Conservation (phyloP, 305 asterid species). For the Fraxinus platypoda region DNA sequence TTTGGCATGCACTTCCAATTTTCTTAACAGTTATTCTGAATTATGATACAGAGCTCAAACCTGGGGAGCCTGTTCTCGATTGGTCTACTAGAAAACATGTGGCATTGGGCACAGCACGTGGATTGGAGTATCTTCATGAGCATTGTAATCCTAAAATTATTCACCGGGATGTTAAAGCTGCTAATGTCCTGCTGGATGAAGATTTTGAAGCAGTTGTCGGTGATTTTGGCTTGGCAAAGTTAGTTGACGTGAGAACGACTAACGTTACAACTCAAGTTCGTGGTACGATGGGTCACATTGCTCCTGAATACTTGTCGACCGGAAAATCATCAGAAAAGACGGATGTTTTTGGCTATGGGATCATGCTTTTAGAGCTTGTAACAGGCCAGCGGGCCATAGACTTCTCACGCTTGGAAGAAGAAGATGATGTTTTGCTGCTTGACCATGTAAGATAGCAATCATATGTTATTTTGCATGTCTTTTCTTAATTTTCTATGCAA, state of each 20-base stretch:
- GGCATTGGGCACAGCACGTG: conserved; percentile 91
- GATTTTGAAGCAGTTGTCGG: conserved; percentile 90
- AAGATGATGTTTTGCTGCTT: conserved; percentile 81
- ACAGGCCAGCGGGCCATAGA: conserved; percentile 92
- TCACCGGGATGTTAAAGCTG: conserved; percentile 89
- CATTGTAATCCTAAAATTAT: conserved; percentile 87
- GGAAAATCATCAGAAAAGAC: conserved; percentile 86
- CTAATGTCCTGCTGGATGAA: conserved; percentile 75
- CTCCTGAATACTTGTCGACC: conserved; percentile 84
- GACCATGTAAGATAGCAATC: conserved; percentile 61
- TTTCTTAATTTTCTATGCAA: neutral
- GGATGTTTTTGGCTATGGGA: conserved; percentile 79
- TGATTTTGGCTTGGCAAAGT: conserved; percentile 87
- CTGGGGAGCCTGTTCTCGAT: conserved; percentile 65
- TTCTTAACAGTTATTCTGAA: conserved; percentile 5
- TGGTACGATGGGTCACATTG: conserved; percentile 93
- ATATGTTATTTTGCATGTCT: neutral
- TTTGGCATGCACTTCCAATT: neutral
- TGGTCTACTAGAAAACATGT: conserved; percentile 77
- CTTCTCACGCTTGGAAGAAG: conserved; percentile 88
- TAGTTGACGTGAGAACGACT: conserved; percentile 74
- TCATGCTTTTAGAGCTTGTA: conserved; percentile 80
- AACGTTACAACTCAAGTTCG: conserved; percentile 88
- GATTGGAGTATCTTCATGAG: conserved; percentile 83
- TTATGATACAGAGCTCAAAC: conserved; percentile 59